Evolutionary conservation across 2,329 filamentous ascomycete genomes (phyloP).

Genomic region (Elsinoe batatas): DNA sequence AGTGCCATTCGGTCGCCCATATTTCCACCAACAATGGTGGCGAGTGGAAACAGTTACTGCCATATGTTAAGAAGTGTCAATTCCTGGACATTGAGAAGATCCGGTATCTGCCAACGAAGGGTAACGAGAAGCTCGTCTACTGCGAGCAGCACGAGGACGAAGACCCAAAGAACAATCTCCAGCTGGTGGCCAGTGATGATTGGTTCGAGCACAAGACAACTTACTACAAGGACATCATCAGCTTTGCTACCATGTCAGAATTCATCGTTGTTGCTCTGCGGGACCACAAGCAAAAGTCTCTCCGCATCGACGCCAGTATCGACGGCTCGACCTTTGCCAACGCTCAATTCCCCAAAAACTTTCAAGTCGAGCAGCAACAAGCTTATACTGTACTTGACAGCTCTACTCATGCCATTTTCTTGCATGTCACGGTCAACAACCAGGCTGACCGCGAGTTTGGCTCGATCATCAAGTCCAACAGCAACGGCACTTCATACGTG

Average conservation of each 20-base stretch:
- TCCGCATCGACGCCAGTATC: constrained; percentile 73
- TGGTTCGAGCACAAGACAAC: constrained; percentile 60
- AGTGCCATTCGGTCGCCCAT: constrained; percentile 66
- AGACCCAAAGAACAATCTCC: constrained; percentile 49
- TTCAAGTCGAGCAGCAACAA: constrained; percentile 65
- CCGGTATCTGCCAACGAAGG: constrained; percentile 21
- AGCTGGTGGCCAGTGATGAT: constrained; percentile 68
- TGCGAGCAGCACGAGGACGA: constrained; percentile 56
- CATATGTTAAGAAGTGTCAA: constrained; percentile 71
- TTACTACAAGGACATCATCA: constrained; percentile 61
- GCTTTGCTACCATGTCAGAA: constrained; percentile 91
- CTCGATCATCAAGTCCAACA: constrained; percentile 94
- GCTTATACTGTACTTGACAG: constrained; percentile 92
- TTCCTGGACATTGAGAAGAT: constrained; percentile 63
- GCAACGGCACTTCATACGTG: constrained; percentile 92
- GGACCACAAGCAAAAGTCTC: constrained; percentile 53
- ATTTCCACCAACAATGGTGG: constrained; percentile 67
- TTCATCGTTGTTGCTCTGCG: constrained; percentile 82
- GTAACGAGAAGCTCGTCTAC: constrained; percentile 54
- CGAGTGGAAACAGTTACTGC: constrained; percentile 64
- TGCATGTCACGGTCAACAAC: constrained; percentile 77
- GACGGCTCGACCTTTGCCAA: constrained; percentile 75
- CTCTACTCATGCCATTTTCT: constrained; percentile 84
- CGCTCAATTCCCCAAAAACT: constrained; percentile 77
- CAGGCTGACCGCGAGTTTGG: constrained; percentile 60